Base-by-base conservation (phyloP, 148 eudicot species). In the Polygonum maritimum region DNA sequence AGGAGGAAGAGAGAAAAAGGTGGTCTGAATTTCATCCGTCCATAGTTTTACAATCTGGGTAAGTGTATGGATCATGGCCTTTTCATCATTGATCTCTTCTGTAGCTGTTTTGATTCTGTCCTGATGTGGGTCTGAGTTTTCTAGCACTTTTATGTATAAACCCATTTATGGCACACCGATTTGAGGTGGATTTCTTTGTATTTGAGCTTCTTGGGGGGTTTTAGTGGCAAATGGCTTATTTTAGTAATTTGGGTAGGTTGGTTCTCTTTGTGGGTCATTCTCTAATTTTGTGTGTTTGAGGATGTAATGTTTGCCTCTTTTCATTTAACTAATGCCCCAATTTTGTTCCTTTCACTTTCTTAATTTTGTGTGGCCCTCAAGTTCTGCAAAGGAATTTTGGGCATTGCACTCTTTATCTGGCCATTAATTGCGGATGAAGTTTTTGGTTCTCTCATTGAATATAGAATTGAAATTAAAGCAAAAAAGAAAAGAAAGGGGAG, bases 391-490 rank as follows among this genome's bases (percentile, higher is more conserved):
- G 26, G 67, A 60, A 60, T 58, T 62, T 45, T 71, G 45, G 69
- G 65, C 57, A 75, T 22, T 26, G 70, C 48, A 71, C 73, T 73
- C 77, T 85, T 78, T 76, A 55, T 54, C 58, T 79, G 57, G 77
- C 84, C 88, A 83, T 48, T 79, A 83, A 77, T 83, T 79, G 74
- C 75, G 85, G 88, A 79, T 76, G 77, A 79, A 77, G 63, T 52
- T 71, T 41, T 82, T 74, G 69, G 69, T 82, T 60, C 67, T 60
- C 36, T 26, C 13, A 31, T 60, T 22, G 62, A 57, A 57, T 57
- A 21, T 57, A 57, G 31, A 57, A 77, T 75, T 76, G 16, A 65
- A 21, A 57, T 57, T 41, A 60, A 72, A 60, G 36, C 14, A 45
- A 22, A 19, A 58, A 38, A 73, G 16, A 47, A 76, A 75, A 67